Conservation (phyloP, 306 rosid genomes). For the Crataegus laevigata region DNA sequence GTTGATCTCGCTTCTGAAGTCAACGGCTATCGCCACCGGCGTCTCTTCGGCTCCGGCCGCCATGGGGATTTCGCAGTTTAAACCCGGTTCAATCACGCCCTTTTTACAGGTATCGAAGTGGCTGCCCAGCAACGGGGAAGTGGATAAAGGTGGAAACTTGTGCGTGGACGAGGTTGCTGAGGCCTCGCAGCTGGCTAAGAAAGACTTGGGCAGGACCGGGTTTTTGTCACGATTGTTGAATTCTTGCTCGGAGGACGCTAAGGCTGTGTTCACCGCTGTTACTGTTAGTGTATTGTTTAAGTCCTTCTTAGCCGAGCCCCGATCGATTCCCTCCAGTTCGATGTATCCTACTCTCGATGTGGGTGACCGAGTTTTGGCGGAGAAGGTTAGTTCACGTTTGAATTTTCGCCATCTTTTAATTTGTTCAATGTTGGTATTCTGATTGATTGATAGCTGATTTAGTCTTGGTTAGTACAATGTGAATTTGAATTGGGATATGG, state of each 20-base stretch:
- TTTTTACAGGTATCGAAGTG: constrained; percentile 67
- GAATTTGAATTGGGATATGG: neutral
- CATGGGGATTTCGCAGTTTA: constrained; percentile 51
- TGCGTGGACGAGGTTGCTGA: neutral
- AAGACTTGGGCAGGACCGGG: constrained; percentile 34
- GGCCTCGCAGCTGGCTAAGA: constrained; percentile 4
- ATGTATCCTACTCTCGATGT: constrained; percentile 86
- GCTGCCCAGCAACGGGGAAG: constrained; percentile 60
- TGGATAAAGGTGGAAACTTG: constrained; percentile 57
- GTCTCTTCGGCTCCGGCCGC: constrained; percentile 28
- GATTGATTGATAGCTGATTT: neutral
- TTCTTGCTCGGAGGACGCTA: constrained; percentile 65
- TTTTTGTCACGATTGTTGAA: constrained; percentile 61
- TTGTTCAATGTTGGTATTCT: neutral
- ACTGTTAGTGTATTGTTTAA: constrained; percentile 67
- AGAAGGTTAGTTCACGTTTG: constrained; percentile 54
- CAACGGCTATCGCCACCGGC: constrained; percentile 47
- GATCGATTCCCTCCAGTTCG: constrained; percentile 87
- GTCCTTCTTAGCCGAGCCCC: constrained; percentile 82
- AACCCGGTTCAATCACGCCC: constrained; percentile 51
- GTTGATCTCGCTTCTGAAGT: constrained; percentile 67
- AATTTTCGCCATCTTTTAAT: neutral
- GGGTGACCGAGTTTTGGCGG: constrained; percentile 89
- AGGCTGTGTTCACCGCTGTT: constrained; percentile 68
- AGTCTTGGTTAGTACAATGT: neutral